Percentiles rank a stretch among this genome's conserved stretches.
These are phyloP conservation scores for Pugionium dolabratum DNA, from an alignment of 345 rosid genomes.

Conservation along the genomic window DNA sequence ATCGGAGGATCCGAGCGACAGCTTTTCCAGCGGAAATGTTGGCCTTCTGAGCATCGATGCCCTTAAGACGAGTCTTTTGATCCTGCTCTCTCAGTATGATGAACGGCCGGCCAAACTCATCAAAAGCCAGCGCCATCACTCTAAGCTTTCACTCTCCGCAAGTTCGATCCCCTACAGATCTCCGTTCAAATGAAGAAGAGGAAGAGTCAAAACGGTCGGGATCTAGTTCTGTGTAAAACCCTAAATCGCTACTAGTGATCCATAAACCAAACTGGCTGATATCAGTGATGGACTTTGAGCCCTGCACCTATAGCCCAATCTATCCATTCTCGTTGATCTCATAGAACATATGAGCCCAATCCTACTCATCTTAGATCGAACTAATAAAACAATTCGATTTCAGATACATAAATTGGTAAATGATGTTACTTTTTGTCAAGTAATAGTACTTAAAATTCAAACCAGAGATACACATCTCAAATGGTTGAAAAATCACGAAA, in stretches of 20 bases:
- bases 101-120: constrained; percentile 91
- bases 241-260: neutral
- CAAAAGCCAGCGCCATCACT: constrained; percentile 90
- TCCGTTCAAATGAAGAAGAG: neutral
- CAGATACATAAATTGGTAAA: too few species aligned
- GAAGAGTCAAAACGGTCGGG: constrained; percentile 17
- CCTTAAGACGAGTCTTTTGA: constrained; percentile 75
- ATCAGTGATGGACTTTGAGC: too few species aligned
- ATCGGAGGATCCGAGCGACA: constrained; percentile 91
- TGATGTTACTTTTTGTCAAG: too few species aligned
- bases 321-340: too few species aligned
- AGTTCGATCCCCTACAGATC: neutral
- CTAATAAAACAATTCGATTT: too few species aligned
- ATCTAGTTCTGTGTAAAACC: constrained; percentile 23
- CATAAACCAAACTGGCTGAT: too few species aligned
- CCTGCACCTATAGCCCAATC: too few species aligned
- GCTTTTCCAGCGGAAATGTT: constrained; percentile 84
- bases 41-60: constrained; percentile 92
- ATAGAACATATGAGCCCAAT: too few species aligned
- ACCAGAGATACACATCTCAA: too few species aligned
- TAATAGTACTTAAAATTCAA: too few species aligned
- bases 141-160: neutral
- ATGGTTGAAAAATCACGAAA: too few species aligned
- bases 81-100: constrained; percentile 75
- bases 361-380: too few species aligned